phyloP scores from a whole-genome alignment of 108 stramenopile genomes.

The Aurantiochytrium sp. region DNA sequence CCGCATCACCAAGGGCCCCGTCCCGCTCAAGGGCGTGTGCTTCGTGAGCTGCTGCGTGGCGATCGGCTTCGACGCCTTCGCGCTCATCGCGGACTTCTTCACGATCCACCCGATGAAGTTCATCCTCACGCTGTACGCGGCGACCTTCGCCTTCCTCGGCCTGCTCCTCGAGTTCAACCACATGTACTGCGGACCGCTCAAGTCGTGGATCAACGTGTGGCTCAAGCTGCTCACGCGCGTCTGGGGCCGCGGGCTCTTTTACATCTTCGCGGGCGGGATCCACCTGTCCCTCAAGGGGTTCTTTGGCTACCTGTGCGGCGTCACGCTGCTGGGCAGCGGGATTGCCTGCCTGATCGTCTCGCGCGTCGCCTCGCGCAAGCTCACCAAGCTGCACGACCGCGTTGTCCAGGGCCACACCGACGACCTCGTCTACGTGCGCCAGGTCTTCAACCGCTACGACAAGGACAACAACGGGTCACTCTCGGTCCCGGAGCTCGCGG shows the following conservation, averaged over 20 bases:
- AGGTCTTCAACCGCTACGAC: conserved; percentile 21
- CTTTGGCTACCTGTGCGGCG: not conserved
- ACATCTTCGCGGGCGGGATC: not conserved
- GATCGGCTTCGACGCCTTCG: not conserved
- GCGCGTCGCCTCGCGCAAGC: not conserved
- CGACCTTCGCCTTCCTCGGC: not conserved
- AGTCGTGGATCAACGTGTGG: not conserved
- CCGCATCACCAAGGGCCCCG: not conserved
- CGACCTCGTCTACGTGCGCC: conserved; percentile 28
- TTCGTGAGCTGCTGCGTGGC: not conserved
- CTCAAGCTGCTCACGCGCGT: not conserved
- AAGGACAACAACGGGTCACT: not conserved
- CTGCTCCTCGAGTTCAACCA: not conserved
- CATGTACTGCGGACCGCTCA: not conserved
- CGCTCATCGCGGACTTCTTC: not conserved
- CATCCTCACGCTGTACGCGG: not conserved
- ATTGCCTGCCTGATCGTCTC: conserved; percentile 24
- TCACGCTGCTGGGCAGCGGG: not conserved
- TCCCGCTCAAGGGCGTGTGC: not conserved
- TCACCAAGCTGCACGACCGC: not conserved
- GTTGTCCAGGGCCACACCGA: conserved; percentile 15
- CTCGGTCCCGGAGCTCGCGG: not conserved
- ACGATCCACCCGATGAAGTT: not conserved
- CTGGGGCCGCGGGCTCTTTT: conserved; percentile 23
- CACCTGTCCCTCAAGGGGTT: not conserved